A percentile compares a stretch with the other conserved stretches of the same genome.
phyloP scores from a whole-genome alignment of 192 early-diverging fungal species.

The Podila epigama region DNA sequence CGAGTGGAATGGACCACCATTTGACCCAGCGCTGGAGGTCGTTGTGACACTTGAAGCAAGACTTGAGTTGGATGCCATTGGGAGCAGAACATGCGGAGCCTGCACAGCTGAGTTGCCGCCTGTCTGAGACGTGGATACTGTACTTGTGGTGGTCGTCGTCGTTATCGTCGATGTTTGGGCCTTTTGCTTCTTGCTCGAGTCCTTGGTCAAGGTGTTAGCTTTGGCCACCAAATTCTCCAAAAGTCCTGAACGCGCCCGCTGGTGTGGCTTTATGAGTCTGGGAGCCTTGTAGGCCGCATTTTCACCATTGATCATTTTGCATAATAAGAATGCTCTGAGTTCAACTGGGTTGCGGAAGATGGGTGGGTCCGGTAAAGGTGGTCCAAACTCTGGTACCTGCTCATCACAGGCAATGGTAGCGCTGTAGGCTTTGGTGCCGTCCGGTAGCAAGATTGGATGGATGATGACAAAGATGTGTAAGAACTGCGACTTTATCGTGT shows the following conservation, averaged over 20 bases:
- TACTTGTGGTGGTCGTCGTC: not conserved
- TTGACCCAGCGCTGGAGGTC: not conserved
- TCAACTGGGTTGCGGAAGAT: conserved; percentile 50
- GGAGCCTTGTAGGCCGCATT: conserved; percentile 64
- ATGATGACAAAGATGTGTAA: conserved; percentile 66
- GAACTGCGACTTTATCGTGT: conserved; percentile 65
- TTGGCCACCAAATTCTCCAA: conserved; percentile 53
- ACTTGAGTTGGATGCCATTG: not conserved
- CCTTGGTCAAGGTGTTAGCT: conserved; percentile 44
- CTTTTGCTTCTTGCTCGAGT: conserved; percentile 9
- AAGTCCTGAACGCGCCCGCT: conserved; percentile 59
- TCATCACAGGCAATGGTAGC: conserved; percentile 49
- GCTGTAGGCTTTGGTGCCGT: conserved; percentile 27
- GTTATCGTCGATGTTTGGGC: conserved; percentile 1
- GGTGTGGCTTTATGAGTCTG: conserved; percentile 53
- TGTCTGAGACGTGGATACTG: not conserved
- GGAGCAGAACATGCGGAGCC: not conserved
- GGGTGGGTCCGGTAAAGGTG: conserved; percentile 52
- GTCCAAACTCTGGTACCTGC: conserved; percentile 61
- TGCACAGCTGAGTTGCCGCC: not conserved
- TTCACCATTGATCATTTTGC: conserved; percentile 62
- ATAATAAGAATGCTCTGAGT: conserved; percentile 49
- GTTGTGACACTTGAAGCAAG: not conserved
- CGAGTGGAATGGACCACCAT: not conserved
- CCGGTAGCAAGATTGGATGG: conserved; percentile 15